Conservation (phyloP, 805 yeast species). For the Saccharomycopsis fibuligera region DNA sequence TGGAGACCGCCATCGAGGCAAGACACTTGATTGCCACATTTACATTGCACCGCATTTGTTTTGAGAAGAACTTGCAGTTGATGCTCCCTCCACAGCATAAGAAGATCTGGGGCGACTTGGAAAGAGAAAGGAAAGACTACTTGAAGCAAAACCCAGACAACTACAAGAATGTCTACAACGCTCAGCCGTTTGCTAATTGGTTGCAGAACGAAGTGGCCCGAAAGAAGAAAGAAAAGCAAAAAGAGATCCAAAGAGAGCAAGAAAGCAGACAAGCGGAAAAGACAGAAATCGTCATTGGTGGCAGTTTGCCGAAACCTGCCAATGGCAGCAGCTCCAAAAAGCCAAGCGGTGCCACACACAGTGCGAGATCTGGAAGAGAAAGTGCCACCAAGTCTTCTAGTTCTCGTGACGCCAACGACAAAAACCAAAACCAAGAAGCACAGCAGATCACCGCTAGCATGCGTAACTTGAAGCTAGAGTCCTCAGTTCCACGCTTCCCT, state of each 20-base stretch:
- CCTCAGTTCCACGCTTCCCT: neutral
- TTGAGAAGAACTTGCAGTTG: constrained; percentile 78
- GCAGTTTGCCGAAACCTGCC: neutral
- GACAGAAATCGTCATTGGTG: neutral
- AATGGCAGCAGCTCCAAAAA: neutral
- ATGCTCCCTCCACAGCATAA: constrained; percentile 80
- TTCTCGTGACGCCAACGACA: neutral
- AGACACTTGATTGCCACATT: constrained; percentile 87
- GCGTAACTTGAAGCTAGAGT: neutral
- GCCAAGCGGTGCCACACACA: neutral
- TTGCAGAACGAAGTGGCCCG: constrained; percentile 45
- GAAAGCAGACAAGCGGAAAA: constrained; percentile 2
- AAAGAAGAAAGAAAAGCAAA: constrained; percentile 38
- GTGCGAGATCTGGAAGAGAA: neutral
- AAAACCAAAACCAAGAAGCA: neutral
- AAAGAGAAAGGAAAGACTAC: constrained; percentile 47
- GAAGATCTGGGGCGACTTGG: constrained; percentile 70
- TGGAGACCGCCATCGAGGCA: constrained; percentile 82
- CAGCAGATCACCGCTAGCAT: constrained; percentile 37
- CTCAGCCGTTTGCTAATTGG: constrained; percentile 71
- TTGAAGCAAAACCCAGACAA: constrained; percentile 36
- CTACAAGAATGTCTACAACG: constrained; percentile 49
- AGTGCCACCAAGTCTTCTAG: neutral
- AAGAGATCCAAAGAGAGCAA: constrained; percentile 30
- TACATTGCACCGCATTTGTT: constrained; percentile 73